Base-by-base conservation (phyloP, 768 basidiomycete species). In the Daedaleopsis nitida region DNA sequence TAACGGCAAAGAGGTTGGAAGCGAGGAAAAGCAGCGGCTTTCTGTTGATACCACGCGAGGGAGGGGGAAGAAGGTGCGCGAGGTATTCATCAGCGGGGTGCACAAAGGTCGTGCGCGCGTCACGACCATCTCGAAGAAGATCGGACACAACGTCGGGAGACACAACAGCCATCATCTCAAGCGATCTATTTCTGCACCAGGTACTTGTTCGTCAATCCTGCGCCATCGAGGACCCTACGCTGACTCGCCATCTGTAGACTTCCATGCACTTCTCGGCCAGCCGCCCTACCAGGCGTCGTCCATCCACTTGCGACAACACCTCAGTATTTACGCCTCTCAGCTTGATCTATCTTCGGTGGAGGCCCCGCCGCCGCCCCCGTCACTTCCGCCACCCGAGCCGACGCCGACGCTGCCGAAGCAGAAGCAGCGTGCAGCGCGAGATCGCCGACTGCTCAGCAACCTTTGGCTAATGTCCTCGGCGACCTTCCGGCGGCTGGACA, bases 391-490 rank as follows among this genome's bases (percentile, higher is more conserved):
- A 6, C 68, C 76, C 14, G 79, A 77, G 54, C 69, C 70, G n/a
- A 64, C 68, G 5, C 52, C 64, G 13, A 53, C 67, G 16, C 48
- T 64, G 11, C 64, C 65, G 1, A 60, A 66, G 38, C 62, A 71
- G 54, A 80, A 77, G 42, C 63, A 60, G 49, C 75, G 78, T 7
- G 75, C 80, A 3, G 79, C 78, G 19, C 79, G 81, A 23, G 88
- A 87, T 64, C 85, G 84, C 43, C 78, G 86, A 24, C 75, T 97
- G 32, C 76, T 97, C 60, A 91, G 89, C 59, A 87, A 94, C 66
- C 76, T 98, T 8, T 99, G 97, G 97, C 75, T 97, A 6, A 92
- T 94, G 83, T 91, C 89, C 8, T 93, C 96, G 0, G 94, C 97
- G 16, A 97, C 93, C 0, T 98, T 98, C 77, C 81, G 97, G 49